Evolutionary conservation across 2,329 filamentous ascomycete species (phyloP).

Genomic region (Aurifilum marmelostoma): DNA sequence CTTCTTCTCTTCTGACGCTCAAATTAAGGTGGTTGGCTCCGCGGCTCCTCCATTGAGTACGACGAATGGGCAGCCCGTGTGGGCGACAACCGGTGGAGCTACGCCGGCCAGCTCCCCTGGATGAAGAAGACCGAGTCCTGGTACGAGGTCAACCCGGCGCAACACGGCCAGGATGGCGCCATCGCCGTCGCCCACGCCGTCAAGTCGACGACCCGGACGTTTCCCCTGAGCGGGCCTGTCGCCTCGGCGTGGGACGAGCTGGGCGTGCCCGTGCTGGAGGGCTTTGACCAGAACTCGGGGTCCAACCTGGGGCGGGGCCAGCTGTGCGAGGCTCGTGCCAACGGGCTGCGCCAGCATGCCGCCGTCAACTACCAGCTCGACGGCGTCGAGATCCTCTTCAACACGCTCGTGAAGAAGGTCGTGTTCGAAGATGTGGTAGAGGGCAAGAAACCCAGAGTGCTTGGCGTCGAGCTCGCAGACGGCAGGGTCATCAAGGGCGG

Average conservation of each 20-base stretch:
- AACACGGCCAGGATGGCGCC: conserved; percentile 37
- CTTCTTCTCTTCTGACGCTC: neutral
- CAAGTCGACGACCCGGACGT: conserved; percentile 35
- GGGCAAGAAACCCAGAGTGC: conserved; percentile 30
- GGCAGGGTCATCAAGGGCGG: conserved; percentile 17
- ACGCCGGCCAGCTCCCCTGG: conserved; percentile 39
- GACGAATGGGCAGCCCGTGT: conserved; percentile 48
- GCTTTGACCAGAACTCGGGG: conserved; percentile 36
- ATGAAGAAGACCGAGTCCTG: conserved; percentile 33
- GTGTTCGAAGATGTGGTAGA: conserved; percentile 32
- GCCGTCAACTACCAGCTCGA: conserved; percentile 35
- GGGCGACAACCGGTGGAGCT: conserved; percentile 43
- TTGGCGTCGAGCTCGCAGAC: conserved; percentile 33
- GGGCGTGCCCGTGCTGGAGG: conserved; percentile 34
- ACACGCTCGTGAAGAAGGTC: conserved; percentile 33
- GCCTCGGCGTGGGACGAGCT: conserved; percentile 38
- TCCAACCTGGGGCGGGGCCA: conserved; percentile 37
- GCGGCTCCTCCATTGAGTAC: conserved; percentile 49
- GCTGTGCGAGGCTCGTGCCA: conserved; percentile 37
- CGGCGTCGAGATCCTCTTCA: conserved; percentile 33
- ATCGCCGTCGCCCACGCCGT: conserved; percentile 34
- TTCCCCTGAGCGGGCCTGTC: conserved; percentile 38
- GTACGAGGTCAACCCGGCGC: conserved; percentile 29
- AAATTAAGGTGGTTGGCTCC: conserved; percentile 44
- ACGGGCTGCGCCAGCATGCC: conserved; percentile 37